Percentiles rank a stretch among this genome's conserved stretches.
Conservation (phyloP, 1,284 basidiomycete species). For the Gyrodon tennesseensis region DNA sequence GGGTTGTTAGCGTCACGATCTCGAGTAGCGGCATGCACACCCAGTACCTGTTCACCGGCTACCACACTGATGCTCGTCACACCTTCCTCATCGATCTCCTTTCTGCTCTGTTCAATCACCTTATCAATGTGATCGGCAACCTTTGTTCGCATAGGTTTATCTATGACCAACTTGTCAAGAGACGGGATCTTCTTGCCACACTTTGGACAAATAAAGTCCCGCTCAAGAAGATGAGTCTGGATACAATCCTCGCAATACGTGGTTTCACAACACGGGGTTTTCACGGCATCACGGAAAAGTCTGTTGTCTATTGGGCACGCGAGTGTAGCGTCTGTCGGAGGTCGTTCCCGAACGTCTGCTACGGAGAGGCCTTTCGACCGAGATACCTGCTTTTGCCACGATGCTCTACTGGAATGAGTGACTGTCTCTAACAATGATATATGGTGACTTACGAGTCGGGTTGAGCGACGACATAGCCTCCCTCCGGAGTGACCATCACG, state of each 20-base stretch:
- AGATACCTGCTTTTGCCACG: constrained; percentile 90
- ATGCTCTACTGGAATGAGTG: constrained; percentile 54
- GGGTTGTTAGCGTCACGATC: constrained; percentile 15
- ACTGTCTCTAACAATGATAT: constrained; percentile 6
- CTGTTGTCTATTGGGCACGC: constrained; percentile 88
- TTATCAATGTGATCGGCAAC: constrained; percentile 81
- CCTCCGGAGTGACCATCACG: constrained; percentile 96
- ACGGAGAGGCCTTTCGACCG: constrained; percentile 77
- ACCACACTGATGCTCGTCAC: constrained; percentile 3
- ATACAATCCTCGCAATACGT: constrained; percentile 96
- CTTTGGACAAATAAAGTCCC: constrained; percentile 88
- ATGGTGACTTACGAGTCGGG: constrained; percentile 75
- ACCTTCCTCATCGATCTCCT: constrained; percentile 60
- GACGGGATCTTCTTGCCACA: constrained; percentile 85
- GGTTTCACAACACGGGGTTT: constrained; percentile 87
- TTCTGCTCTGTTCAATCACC: constrained; percentile 79
- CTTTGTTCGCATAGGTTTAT: constrained; percentile 74
- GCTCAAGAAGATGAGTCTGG: constrained; percentile 84
- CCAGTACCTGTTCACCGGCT: constrained; percentile 36
- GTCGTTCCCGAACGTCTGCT: constrained; percentile 80
- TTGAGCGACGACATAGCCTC: constrained; percentile 93
- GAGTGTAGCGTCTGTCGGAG: constrained; percentile 75
- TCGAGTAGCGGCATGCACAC: background rate
- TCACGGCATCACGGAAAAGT: constrained; percentile 85
- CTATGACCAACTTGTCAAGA: constrained; percentile 78